Conservation (phyloP, 257 asterid species). For the Verbena officinalis region DNA sequence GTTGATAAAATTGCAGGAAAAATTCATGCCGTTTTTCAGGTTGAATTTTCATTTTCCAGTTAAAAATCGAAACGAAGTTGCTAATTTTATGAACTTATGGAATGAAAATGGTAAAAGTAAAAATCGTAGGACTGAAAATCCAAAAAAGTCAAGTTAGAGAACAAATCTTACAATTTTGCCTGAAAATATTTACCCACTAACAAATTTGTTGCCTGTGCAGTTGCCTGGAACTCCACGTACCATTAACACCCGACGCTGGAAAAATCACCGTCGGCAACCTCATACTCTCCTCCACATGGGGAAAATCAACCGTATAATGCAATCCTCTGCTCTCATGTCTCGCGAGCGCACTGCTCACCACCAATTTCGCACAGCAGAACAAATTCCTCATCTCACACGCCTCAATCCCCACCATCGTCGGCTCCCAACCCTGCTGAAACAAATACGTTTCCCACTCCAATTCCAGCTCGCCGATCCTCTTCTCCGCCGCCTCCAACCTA, state of each 20-base stretch:
- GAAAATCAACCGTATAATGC: conserved; percentile 80
- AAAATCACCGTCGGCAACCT: conserved; percentile 88
- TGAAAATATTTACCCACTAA: conserved; percentile 25
- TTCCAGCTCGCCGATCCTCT: conserved; percentile 78
- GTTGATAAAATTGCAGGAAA: too few relatives aligned
- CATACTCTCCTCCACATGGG: conserved; percentile 77
- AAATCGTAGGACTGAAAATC: too few relatives aligned
- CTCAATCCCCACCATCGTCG: conserved; percentile 88
- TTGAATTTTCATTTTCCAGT: too few relatives aligned
- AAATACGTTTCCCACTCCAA: conserved; percentile 82
- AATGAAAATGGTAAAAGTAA: too few relatives aligned
- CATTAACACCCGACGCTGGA: conserved; percentile 60
- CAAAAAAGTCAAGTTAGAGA: too few relatives aligned
- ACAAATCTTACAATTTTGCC: too few relatives aligned
- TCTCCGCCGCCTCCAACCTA: conserved; percentile 74
- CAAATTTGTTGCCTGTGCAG: conserved; percentile 59
- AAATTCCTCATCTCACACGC: conserved; percentile 95
- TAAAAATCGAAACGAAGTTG: too few relatives aligned
- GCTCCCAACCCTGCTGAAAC: conserved; percentile 94
- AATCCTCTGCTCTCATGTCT: conserved; percentile 97
- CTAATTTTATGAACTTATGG: too few relatives aligned
- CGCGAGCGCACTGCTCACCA: conserved; percentile 85
- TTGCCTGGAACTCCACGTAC: conserved; percentile 88
- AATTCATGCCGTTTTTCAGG: too few relatives aligned
- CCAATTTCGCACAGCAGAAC: conserved; percentile 91